Percentiles rank a stretch among this genome's conserved stretches.
These are phyloP conservation scores for Chrysosporium queenslandicum DNA, from an alignment of 2,329 filamentous ascomycete species.

Conservation along the genomic window DNA sequence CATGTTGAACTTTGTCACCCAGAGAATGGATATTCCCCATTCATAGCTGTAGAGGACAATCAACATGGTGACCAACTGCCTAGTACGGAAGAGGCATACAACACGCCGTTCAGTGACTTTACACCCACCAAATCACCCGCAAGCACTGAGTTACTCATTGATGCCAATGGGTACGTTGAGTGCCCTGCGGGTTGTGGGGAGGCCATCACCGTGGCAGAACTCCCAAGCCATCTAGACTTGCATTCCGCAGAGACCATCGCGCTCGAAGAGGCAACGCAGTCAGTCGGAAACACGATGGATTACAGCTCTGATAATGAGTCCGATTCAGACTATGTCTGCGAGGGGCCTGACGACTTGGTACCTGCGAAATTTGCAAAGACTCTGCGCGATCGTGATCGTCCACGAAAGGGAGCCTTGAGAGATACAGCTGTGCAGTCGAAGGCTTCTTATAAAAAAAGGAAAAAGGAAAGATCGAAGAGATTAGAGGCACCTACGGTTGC, in stretches of 20 bases:
- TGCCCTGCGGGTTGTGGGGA: slow-evolving; percentile 55
- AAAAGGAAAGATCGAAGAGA: slow-evolving; percentile 3
- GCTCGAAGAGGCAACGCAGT: slow-evolving; percentile 29
- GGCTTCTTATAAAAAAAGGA: slow-evolving; percentile 17
- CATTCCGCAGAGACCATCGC: slow-evolving; percentile 44
- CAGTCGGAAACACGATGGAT: neutral
- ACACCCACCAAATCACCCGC: neutral
- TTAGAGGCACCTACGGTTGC: neutral
- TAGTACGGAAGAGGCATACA: neutral
- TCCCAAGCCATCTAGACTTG: slow-evolving; percentile 51
- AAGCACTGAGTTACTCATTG: slow-evolving; percentile 17
- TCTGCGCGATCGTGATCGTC: slow-evolving; percentile 22
- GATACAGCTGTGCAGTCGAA: slow-evolving; percentile 24
- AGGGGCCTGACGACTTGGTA: slow-evolving; percentile 17
- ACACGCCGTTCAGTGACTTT: neutral
- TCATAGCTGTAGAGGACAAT: slow-evolving; percentile 19
- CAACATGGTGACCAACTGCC: slow-evolving; percentile 6
- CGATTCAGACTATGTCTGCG: slow-evolving; percentile 9
- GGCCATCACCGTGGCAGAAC: slow-evolving; percentile 42
- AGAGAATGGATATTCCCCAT: slow-evolving; percentile 27
- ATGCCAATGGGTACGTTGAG: slow-evolving; percentile 35
- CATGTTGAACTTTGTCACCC: slow-evolving; percentile 40
- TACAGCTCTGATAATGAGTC: neutral
- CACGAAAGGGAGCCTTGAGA: slow-evolving; percentile 27
- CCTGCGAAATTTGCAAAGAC: slow-evolving; percentile 18